Evolutionary conservation across 1,284 basidiomycete genomes (phyloP).

Genomic region (Ustilago vetiveriae): DNA sequence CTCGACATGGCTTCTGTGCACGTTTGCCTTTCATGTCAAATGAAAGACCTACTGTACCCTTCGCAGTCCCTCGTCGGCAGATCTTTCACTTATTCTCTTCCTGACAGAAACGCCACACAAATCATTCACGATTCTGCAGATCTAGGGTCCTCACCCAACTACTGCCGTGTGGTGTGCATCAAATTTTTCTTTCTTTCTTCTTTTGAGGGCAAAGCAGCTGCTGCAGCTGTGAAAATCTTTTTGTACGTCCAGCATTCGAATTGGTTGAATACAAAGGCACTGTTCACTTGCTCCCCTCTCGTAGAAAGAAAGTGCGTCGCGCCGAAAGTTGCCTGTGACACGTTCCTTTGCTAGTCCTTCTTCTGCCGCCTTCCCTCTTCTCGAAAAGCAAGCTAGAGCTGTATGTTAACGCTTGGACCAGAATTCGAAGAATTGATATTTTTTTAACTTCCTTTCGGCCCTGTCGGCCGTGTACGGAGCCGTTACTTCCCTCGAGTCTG

Average conservation of each 20-base stretch:
- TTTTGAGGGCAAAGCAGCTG: too few species aligned
- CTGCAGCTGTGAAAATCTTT: slow-evolving; percentile 22
- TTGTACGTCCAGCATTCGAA: slow-evolving; percentile 1
- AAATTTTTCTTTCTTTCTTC: neutral
- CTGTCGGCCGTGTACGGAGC: slow-evolving; percentile 29
- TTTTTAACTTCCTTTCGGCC: neutral
- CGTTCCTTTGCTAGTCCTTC: slow-evolving; percentile 11
- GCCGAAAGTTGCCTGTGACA: too few species aligned
- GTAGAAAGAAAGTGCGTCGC: too few species aligned
- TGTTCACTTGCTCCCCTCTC: slow-evolving; percentile 1
- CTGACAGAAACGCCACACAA: neutral
- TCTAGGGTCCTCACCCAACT: slow-evolving; percentile 8
- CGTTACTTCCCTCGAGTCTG: slow-evolving; percentile 8
- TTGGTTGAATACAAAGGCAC: slow-evolving; percentile 7
- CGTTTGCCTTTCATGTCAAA: too few species aligned
- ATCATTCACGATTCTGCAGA: neutral
- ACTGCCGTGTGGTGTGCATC: too few species aligned
- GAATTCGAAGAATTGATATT: slow-evolving; percentile 14
- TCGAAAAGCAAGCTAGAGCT: too few species aligned
- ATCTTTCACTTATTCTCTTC: neutral
- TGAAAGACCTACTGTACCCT: too few species aligned
- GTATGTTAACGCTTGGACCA: slow-evolving; percentile 27
- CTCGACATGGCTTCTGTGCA: slow-evolving; percentile 4
- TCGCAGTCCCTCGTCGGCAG: too few species aligned
- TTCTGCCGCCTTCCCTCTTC: too few species aligned